phyloP scores from a whole-genome alignment of 2,329 filamentous ascomycete species.

The Hymenoscyphus fraxineus region DNA sequence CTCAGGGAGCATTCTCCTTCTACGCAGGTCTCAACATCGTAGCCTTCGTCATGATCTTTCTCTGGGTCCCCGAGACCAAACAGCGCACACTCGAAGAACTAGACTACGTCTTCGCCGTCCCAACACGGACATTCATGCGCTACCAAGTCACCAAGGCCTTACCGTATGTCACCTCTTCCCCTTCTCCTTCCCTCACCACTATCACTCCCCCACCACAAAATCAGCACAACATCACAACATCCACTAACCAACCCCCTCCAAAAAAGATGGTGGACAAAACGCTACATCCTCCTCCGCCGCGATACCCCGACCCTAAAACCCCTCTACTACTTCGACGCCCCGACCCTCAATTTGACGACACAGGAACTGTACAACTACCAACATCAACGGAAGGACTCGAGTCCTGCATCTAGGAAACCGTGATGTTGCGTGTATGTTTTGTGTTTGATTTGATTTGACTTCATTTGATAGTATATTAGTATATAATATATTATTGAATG shows the following conservation, averaged over 20 bases:
- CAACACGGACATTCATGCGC: constrained; percentile 23
- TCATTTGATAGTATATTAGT: no score
- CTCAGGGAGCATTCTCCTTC: constrained; percentile 49
- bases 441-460: no score
- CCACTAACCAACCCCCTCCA: background rate
- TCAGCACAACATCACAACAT: no score
- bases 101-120: constrained; percentile 44
- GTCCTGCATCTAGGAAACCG: background rate
- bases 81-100: constrained; percentile 34
- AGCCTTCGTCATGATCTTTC: constrained; percentile 52
- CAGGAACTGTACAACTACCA: background rate
- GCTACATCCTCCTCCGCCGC: constrained; percentile 31
- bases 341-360: background rate
- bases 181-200: background rate
- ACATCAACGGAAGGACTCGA: background rate
- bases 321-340: constrained; percentile 46
- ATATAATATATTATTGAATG: no score
- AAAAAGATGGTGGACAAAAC: constrained; percentile 17
- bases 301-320: constrained; percentile 42
- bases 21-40: constrained; percentile 52
- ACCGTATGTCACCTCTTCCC: constrained; percentile 16
- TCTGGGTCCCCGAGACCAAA: constrained; percentile 53
- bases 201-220: background rate
- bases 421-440: background rate
- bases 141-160: constrained; percentile 24